phyloP scores from a whole-genome alignment of 1,139 yeast genomes.

The Debaryomyces coudertii region DNA sequence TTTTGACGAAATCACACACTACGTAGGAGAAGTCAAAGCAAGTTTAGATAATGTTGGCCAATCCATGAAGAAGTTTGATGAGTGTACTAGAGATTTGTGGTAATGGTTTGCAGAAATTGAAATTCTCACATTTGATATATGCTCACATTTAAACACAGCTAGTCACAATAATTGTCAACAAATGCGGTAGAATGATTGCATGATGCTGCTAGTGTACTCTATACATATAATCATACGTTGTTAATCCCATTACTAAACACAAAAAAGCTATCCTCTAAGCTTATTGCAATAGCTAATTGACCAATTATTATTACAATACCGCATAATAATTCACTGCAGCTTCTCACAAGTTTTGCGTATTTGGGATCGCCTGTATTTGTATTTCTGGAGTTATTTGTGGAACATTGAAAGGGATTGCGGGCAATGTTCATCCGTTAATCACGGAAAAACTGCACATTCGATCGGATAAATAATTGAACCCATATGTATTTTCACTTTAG shows the following conservation, averaged over 20 bases:
- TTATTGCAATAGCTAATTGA: background rate
- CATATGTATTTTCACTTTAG: background rate
- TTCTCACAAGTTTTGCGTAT: background rate
- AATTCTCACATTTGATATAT: too few relatives aligned
- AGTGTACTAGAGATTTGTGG: slow-evolving; percentile 42
- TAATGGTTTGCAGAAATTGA: slow-evolving; percentile 10
- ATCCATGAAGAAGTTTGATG: slow-evolving; percentile 48
- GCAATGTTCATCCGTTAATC: slow-evolving; percentile 5
- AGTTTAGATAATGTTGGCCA: slow-evolving; percentile 39
- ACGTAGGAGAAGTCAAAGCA: slow-evolving; percentile 38
- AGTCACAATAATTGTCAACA: background rate
- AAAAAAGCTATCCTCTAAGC: background rate
- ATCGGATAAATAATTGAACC: background rate
- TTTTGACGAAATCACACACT: slow-evolving; percentile 42
- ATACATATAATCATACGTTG: background rate
- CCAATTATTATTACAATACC: background rate
- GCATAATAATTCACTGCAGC: background rate
- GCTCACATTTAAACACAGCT: background rate
- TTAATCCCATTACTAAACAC: background rate
- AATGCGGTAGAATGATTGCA: too few relatives aligned
- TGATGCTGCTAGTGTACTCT: too few relatives aligned
- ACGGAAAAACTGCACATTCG: slow-evolving; percentile 7
- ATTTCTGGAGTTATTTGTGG: slow-evolving; percentile 6
- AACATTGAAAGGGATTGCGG: slow-evolving; percentile 7
- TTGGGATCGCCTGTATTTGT: background rate